Evolutionary conservation across 108 stramenopile species (phyloP).

Genomic region (Cyclotella kingstonii): DNA sequence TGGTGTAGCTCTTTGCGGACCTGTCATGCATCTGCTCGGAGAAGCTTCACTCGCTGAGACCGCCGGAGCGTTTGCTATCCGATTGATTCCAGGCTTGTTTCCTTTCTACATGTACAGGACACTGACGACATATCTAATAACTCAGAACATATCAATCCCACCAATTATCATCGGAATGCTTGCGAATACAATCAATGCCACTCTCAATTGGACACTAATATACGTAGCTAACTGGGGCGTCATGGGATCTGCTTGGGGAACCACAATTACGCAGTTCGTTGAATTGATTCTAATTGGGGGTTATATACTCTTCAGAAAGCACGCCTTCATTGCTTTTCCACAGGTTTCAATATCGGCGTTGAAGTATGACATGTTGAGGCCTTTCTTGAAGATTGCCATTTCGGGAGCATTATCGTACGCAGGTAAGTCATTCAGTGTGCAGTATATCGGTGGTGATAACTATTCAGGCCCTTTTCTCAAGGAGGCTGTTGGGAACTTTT

Average conservation of each 20-base stretch:
- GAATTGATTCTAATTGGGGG: neutral
- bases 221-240: neutral
- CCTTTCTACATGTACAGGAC: constrained; percentile 47
- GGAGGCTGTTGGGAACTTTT: neutral
- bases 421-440: too few relatives aligned
- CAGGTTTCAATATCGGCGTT: neutral
- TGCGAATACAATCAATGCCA: neutral
- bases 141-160: neutral
- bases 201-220: neutral
- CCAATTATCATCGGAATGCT: neutral
- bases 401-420: neutral
- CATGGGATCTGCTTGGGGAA: neutral
- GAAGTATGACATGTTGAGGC: neutral
- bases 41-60: constrained; percentile 37
- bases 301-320: neutral
- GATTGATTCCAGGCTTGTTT: constrained; percentile 46
- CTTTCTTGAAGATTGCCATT: neutral
- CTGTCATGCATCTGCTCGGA: constrained; percentile 43
- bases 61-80: constrained; percentile 39
- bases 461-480: neutral
- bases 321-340: neutral
- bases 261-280: neutral
- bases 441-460: too few relatives aligned
- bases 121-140: constrained; percentile 44
- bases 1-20: constrained; percentile 35